These are phyloP conservation scores for Erigeron philadelphicus DNA, from an alignment of 140 eudicot species.

Conservation along the genomic window DNA sequence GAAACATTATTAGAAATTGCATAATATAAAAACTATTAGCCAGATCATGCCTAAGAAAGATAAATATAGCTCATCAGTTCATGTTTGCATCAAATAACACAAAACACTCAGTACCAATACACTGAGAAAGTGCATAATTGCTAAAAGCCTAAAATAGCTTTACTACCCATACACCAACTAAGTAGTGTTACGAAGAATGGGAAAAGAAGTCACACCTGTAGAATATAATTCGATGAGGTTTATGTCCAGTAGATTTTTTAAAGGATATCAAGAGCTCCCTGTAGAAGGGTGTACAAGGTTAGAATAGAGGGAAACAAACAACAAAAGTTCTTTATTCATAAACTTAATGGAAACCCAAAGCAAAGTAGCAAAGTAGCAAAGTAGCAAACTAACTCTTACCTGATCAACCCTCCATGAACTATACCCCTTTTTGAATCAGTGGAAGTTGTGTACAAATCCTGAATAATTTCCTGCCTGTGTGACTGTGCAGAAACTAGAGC, in stretches of 20 bases:
- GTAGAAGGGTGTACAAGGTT: not conserved
- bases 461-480: slow-evolving; percentile 63
- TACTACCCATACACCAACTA: not conserved
- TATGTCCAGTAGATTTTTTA: slow-evolving; percentile 30
- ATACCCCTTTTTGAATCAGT: slow-evolving; percentile 39
- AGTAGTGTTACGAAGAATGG: not conserved
- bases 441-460: slow-evolving; percentile 40
- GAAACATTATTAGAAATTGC: not conserved
- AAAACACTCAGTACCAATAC: too few species aligned
- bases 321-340: not conserved
- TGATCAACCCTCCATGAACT: slow-evolving; percentile 55
- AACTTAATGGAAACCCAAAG: not conserved
- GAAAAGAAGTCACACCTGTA: slow-evolving; percentile 36
- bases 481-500: slow-evolving; percentile 70
- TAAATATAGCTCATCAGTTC: too few species aligned
- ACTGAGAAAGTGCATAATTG: too few species aligned
- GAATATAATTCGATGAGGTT: slow-evolving; percentile 66
- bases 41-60: too few species aligned
- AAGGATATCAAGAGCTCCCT: slow-evolving; percentile 64
- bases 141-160: too few species aligned
- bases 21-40: not conserved
- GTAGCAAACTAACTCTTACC: slow-evolving; percentile 32
- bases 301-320: not conserved
- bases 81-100: too few species aligned
- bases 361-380: not conserved